Base-by-base conservation (phyloP, 2,329 filamentous ascomycete genomes). In the Fusarium papillatum region DNA sequence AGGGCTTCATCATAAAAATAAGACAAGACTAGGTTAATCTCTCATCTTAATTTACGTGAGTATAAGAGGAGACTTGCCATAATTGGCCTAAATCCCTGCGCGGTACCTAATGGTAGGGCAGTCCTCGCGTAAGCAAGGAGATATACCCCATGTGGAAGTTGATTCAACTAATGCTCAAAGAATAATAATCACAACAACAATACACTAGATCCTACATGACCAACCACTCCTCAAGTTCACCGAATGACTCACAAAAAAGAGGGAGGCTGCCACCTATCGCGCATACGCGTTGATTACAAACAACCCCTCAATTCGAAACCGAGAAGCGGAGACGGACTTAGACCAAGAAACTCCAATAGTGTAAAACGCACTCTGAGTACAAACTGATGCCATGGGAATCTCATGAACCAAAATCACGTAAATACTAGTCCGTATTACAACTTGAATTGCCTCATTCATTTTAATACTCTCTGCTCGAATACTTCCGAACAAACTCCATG, bases 171-270 rank as follows among this genome's bases (percentile, higher is more conserved):
- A 48, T 22, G 26, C 17, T 31, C 50, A 55, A 31, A 8, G 11
- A 14, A 31, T 31, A 55, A 26, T 19, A 55, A 31, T 31, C 10
- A 8, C 13, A 55, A 34, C 24, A 29, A 55, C 26, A n/a, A 55
- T n/a, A 13, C n/a, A 31, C 10, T 14, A n/a, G 9, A 55, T 14
- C 7, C 50, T 9, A 29, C 16, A 31, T 22, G n/a, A 19, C 26
- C 9, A 5, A 31, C 17, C 19, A 13, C 17, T 31, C 13, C 14
- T n/a, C 26, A 39, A 36, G 36, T 19, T 57, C 36, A 38, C 39
- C 63, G 59, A 16, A 61, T 61, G 59, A 61, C 59, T 61, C 38
- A 60, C 34, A 60, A 24, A 39, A 39, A 60, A 7, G n/a, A 60
- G 10, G 31, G 4, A 60, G 55, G 14, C n/a, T 38, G 34, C 31